A percentile compares a stretch with the other conserved stretches of the same genome.
phyloP scores from a whole-genome alignment of 1,139 yeast species.

The Blastobotrys aristatus region DNA sequence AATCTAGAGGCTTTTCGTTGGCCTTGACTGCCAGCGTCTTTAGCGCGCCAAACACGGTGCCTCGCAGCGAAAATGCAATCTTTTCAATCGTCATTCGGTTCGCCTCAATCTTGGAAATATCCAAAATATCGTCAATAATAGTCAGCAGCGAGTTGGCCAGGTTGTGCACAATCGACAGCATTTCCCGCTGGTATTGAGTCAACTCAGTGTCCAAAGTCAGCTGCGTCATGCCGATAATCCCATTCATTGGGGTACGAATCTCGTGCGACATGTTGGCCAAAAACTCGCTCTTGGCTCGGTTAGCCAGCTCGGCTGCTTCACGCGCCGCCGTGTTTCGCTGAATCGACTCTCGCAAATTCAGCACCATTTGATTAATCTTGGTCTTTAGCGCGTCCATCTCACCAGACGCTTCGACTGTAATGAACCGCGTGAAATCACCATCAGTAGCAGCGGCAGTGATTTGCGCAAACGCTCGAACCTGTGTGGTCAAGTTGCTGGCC shows the following conservation, averaged over 20 bases:
- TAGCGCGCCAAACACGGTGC: constrained; percentile 83
- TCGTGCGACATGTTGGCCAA: constrained; percentile 91
- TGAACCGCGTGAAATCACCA: constrained; percentile 85
- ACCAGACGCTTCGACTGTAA: constrained; percentile 87
- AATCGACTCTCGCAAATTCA: constrained; percentile 78
- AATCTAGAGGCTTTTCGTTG: constrained; percentile 73
- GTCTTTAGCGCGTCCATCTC: constrained; percentile 93
- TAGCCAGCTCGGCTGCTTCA: constrained; percentile 89
- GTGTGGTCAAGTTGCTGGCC: constrained; percentile 88
- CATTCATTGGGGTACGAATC: constrained; percentile 87
- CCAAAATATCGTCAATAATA: constrained; percentile 81
- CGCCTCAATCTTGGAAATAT: constrained; percentile 88
- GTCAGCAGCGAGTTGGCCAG: constrained; percentile 78
- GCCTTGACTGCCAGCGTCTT: constrained; percentile 86
- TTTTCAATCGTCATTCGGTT: constrained; percentile 89
- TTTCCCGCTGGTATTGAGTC: constrained; percentile 84
- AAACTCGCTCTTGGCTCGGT: constrained; percentile 85
- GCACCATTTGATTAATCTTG: constrained; percentile 87
- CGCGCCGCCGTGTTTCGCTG: constrained; percentile 90
- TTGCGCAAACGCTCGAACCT: constrained; percentile 89
- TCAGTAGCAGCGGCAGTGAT: constrained; percentile 92
- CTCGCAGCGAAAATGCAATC: constrained; percentile 76
- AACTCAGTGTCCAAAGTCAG: constrained; percentile 79
- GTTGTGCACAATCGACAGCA: constrained; percentile 82
- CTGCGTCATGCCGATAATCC: constrained; percentile 91